Percentiles rank a stretch among this genome's conserved stretches.
phyloP scores from a whole-genome alignment of 176 grass and related monocot genomes.

The Eremochloa ophiuroides region DNA sequence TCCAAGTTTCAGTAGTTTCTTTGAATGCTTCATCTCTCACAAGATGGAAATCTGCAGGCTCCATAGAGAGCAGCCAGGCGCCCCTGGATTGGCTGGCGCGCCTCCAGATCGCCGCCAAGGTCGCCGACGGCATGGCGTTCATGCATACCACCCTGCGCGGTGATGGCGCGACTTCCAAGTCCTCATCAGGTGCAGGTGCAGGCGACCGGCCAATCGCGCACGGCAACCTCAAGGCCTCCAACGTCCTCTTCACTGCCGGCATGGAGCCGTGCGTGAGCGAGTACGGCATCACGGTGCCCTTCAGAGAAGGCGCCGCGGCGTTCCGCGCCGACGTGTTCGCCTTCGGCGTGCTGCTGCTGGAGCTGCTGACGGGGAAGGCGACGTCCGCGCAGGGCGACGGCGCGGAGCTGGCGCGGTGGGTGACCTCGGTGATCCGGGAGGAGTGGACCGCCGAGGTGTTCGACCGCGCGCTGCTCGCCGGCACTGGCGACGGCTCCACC shows the following conservation, averaged over 20 bases:
- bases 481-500: background rate
- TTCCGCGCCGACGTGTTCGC: conserved; percentile 41
- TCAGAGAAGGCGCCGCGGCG: background rate
- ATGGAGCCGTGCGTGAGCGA: conserved; percentile 70
- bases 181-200: background rate
- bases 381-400: conserved; percentile 35
- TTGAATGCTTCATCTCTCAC: background rate
- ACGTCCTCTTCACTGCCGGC: conserved; percentile 46
- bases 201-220: conserved; percentile 33
- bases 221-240: conserved; percentile 64
- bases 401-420: conserved; percentile 56
- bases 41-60: conserved; percentile 15
- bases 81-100: conserved; percentile 47
- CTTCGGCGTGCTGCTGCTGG: conserved; percentile 54
- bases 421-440: conserved; percentile 55
- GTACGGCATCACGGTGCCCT: conserved; percentile 36
- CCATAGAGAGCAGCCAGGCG: conserved; percentile 30
- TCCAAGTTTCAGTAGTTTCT: background rate
- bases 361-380: conserved; percentile 61
- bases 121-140: conserved; percentile 59
- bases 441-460: conserved; percentile 84
- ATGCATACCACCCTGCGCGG: conserved; percentile 42
- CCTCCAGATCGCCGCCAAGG: conserved; percentile 36
- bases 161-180: background rate
- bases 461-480: conserved; percentile 47